Conservation (phyloP, 352 stramenopile species). For the Phytophthora fragariaefolia region DNA sequence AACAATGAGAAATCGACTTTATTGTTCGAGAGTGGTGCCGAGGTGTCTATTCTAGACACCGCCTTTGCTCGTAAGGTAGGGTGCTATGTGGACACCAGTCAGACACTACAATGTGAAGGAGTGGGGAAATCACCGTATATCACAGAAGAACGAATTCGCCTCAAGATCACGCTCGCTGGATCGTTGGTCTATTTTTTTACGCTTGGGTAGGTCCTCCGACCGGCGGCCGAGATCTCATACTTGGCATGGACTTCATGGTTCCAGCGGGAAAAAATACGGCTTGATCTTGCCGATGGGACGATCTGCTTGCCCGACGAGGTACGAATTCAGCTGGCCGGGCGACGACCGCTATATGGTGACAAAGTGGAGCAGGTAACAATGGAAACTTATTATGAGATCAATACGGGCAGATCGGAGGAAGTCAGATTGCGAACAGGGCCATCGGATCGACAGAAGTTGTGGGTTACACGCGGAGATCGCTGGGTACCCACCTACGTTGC, state of each 20-base stretch:
- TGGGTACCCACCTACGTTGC: conserved; percentile 8
- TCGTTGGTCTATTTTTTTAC: conserved; percentile 16
- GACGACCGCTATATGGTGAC: too few species aligned
- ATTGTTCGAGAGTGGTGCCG: too few species aligned
- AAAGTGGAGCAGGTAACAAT: not conserved
- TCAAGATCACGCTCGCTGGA: conserved; percentile 26
- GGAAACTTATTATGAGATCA: not conserved
- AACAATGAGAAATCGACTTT: too few species aligned
- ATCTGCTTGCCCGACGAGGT: conserved; percentile 23
- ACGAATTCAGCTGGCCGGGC: conserved; percentile 1
- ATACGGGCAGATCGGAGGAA: not conserved
- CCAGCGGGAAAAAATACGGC: conserved; percentile 6
- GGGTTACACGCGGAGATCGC: not conserved
- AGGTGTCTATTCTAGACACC: too few species aligned
- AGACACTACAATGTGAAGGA: too few species aligned
- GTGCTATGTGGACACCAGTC: too few species aligned
- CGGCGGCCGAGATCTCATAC: conserved; percentile 7
- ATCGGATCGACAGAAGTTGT: conserved; percentile 4
- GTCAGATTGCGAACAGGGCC: too few species aligned
- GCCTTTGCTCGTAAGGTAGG: too few species aligned
- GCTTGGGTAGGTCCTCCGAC: conserved; percentile 15
- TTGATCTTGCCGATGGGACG: conserved; percentile 18
- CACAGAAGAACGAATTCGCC: too few species aligned
- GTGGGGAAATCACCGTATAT: too few species aligned
- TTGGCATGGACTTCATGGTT: conserved; percentile 30